Conservation (phyloP, 345 rosid genomes). For the Eutrema heterophyllum region DNA sequence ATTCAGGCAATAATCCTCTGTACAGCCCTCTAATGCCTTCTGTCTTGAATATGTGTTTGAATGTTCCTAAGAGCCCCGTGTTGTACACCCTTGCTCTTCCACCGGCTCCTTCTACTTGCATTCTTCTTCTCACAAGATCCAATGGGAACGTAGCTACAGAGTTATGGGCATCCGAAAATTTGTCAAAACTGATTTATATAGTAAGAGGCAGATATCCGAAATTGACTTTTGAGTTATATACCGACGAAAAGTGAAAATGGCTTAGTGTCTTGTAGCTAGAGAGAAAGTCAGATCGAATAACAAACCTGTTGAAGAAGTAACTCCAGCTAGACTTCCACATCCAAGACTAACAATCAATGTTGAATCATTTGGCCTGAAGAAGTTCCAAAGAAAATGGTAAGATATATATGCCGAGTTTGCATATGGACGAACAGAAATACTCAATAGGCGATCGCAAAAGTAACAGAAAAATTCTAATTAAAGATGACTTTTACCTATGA, state of each 20-base stretch:
- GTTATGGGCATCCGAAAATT: not conserved
- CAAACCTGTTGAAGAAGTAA: constrained; percentile 88
- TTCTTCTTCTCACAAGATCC: constrained; percentile 94
- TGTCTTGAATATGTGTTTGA: constrained; percentile 61
- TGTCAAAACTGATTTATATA: not conserved
- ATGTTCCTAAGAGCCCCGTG: constrained; percentile 67
- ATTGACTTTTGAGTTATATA: not conserved
- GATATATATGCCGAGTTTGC: not conserved
- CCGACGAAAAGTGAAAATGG: not conserved
- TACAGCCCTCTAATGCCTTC: constrained; percentile 87
- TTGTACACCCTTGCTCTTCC: constrained; percentile 82
- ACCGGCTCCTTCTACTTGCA: constrained; percentile 95
- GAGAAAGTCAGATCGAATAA: not conserved
- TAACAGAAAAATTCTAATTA: not conserved
- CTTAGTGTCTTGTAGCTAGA: not conserved
- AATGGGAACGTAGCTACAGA: constrained; percentile 79
- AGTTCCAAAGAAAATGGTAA: not conserved
- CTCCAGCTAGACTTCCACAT: constrained; percentile 93
- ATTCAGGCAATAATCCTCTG: constrained; percentile 93
- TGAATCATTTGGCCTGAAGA: constrained; percentile 70
- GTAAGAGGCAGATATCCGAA: not conserved
- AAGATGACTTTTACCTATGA: constrained; percentile 45
- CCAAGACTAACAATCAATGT: constrained; percentile 54
- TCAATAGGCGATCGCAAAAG: not conserved
- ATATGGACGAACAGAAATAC: not conserved